phyloP scores from a whole-genome alignment of 1,139 yeast genomes.

The Debaryomycetaceae sp. region DNA sequence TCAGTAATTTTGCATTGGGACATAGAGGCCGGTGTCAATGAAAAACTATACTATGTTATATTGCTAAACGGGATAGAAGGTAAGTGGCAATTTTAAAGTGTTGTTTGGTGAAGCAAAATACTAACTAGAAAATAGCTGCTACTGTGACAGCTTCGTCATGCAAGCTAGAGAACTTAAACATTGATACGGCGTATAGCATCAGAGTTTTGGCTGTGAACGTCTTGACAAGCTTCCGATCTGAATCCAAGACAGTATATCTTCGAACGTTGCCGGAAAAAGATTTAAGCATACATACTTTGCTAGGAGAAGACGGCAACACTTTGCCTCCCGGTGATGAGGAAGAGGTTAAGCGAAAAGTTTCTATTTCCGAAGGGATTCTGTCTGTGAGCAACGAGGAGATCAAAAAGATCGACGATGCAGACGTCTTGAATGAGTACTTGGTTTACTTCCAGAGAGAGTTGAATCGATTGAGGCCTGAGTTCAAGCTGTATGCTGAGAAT shows the following conservation, averaged over 20 bases:
- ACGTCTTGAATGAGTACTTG: conserved; percentile 21
- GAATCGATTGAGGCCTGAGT: conserved; percentile 22
- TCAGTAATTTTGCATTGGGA: conserved; percentile 45
- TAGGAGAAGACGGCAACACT: neutral
- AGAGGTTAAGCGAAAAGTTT: neutral
- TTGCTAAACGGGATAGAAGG: conserved; percentile 34
- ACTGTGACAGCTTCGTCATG: conserved; percentile 33
- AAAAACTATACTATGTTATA: conserved; percentile 33
- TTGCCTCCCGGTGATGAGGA: neutral
- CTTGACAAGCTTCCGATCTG: conserved; percentile 34
- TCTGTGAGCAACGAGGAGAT: conserved; percentile 17
- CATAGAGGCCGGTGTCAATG: conserved; percentile 27
- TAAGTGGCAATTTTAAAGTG: conserved; percentile 4
- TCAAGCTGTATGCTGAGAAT: conserved; percentile 16
- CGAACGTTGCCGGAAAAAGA: conserved; percentile 5
- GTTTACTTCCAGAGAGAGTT: conserved; percentile 29
- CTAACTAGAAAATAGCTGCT: conserved; percentile 20
- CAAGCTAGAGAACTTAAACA: conserved; percentile 30
- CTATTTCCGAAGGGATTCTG: neutral
- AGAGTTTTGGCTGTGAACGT: conserved; percentile 40
- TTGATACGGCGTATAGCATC: conserved; percentile 30
- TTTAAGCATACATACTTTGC: neutral
- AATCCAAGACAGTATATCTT: conserved; percentile 30
- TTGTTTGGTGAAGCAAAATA: neutral
- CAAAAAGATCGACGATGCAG: conserved; percentile 14